These are phyloP conservation scores for Neostapfia colusana DNA, from an alignment of 176 grass and related monocot genomes.

Conservation along the genomic window DNA sequence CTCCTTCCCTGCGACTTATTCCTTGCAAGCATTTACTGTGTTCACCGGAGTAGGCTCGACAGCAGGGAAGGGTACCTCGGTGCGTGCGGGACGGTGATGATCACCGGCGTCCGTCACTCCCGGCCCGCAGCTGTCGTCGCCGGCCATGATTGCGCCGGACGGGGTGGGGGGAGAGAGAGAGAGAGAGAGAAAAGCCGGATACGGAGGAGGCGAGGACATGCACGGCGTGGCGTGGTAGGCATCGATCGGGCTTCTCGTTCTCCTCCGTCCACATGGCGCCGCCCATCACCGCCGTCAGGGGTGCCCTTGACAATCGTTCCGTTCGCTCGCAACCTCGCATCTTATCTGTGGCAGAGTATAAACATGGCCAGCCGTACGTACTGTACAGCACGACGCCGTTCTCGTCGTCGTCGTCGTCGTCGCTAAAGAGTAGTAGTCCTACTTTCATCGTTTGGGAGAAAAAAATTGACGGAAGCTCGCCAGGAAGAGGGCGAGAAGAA, in stretches of 20 bases:
- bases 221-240: not conserved
- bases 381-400: not conserved
- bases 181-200: slow-evolving; percentile 17
- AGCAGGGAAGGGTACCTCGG: not conserved
- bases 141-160: slow-evolving; percentile 35
- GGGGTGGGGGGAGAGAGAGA: too few species aligned
- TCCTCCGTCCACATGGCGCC: too few species aligned
- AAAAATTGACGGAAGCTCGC: too few species aligned
- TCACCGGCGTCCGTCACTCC: slow-evolving; percentile 8
- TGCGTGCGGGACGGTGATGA: slow-evolving; percentile 11
- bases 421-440: too few species aligned
- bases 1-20: not conserved
- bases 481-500: not conserved
- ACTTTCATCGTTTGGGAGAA: too few species aligned
- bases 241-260: not conserved
- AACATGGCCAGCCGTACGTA: slow-evolving; percentile 2
- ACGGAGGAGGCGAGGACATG: slow-evolving; percentile 9
- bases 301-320: slow-evolving; percentile 20
- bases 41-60: slow-evolving; percentile 24
- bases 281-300: slow-evolving; percentile 28
- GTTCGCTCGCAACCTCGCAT: not conserved
- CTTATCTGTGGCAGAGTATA: not conserved
- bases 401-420: too few species aligned
- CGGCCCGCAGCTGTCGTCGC: too few species aligned
- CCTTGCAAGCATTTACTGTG: slow-evolving; percentile 31